Percentiles rank a stretch among this genome's conserved stretches.
Conservation (phyloP, 2,329 filamentous ascomycete genomes). For the Xylariales sp. region DNA sequence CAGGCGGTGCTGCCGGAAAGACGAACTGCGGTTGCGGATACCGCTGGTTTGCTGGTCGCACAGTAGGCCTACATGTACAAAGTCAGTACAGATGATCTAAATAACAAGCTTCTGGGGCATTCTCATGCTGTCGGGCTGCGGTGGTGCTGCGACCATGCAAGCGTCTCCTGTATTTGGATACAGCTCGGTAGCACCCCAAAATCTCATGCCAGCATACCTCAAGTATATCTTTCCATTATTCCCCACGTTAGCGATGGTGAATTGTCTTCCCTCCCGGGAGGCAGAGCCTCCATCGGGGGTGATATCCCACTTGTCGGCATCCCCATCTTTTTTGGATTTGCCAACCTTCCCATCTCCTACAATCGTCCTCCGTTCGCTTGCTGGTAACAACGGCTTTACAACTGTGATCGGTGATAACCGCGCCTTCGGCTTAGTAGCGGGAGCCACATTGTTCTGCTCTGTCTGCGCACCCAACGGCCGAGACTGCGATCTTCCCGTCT, state of each 20-base stretch:
- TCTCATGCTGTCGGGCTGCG: no score
- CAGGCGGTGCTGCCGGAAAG: slow-evolving; percentile 57
- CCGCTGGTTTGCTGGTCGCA: slow-evolving; percentile 57
- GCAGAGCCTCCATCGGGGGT: slow-evolving; percentile 57
- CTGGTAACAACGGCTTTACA: slow-evolving; percentile 22
- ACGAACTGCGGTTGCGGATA: slow-evolving; percentile 57
- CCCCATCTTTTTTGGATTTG: slow-evolving; percentile 46
- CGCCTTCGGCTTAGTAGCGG: slow-evolving; percentile 11
- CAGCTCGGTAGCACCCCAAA: no score
- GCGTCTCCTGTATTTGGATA: no score
- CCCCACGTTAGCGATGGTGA: slow-evolving; percentile 76
- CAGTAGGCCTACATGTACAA: slow-evolving; percentile 48
- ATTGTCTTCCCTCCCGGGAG: slow-evolving; percentile 64
- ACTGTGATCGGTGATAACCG: slow-evolving; percentile 15
- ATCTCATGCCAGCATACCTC: slow-evolving; percentile 65
- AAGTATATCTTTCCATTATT: slow-evolving; percentile 81
- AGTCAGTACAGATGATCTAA: slow-evolving; percentile 15
- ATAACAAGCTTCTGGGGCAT: no score
- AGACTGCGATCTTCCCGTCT: slow-evolving; percentile 17
- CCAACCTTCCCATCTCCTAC: slow-evolving; percentile 21
- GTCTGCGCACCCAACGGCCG: slow-evolving; percentile 6
- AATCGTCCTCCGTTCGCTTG: slow-evolving; percentile 17
- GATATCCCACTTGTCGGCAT: slow-evolving; percentile 51
- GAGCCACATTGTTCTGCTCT: no score
- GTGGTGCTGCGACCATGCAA: no score